Base-by-base conservation (phyloP, 768 basidiomycete species). In the Agrocybe praecox region DNA sequence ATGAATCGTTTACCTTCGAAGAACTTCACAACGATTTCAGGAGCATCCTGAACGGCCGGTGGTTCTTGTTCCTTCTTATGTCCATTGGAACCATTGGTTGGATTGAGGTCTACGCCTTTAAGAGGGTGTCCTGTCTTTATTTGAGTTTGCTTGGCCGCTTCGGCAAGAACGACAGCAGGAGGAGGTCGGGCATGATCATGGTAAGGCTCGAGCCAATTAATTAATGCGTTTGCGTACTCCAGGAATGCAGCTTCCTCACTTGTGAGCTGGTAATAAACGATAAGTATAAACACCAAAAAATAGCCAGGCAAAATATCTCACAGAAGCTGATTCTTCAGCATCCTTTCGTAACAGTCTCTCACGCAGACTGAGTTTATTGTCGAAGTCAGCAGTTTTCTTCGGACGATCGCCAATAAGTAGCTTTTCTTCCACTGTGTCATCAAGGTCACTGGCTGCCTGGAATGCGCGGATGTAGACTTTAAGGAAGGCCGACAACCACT, bases 371-470 rank as follows among this genome's bases (percentile, higher is more conserved):
- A 82, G 60, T 46, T 77, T 78, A 18, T 75, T 76, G 44, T 83
- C 78, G 0, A 80, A 74, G 45, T 80, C 77, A 18, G 74, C 68
- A 44, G 76, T 83, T 62, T 83, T 84, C 66, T 88, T 91, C 2
- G 89, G 89, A 22, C 89, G 81, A 71, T 93, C 91, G 22, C 91
- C 89, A 55, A 91, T 86, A 42, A 92, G 76, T 11, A 92, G 77
- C 64, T 90, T 92, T 63, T 92, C 90, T 69, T 93, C 90, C 0
- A 90, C 88, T 0, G 80, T 84, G 59, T 91, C 88, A 64, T 92
- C 88, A 44, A 93, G 74, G 63, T 94, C 90, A 61, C 89, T 90
- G 26, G 87, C 88, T 68, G 88, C 84, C 62, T 90, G 86, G 69
- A 92, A 83, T 48, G 85, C 83, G 52, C 86, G 79, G 62, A 93